Conservation (phyloP, 2,329 filamentous ascomycete species). For the Lachnellula willkommii region DNA sequence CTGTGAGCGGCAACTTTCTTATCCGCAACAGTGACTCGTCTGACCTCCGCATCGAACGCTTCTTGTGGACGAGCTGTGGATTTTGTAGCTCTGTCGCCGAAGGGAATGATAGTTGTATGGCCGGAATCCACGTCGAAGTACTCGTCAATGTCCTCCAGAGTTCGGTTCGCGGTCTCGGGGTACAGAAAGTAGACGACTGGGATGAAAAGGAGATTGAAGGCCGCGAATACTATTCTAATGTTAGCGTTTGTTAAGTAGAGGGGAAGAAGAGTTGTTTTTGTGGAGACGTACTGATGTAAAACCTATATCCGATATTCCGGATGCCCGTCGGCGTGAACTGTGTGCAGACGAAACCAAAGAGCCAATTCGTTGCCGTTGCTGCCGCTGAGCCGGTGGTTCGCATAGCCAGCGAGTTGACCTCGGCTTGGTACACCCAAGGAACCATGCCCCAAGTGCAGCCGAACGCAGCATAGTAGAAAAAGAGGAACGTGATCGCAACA, state of each 20-base stretch:
- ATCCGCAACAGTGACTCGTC: slow-evolving; percentile 9
- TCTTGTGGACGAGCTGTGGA: slow-evolving; percentile 17
- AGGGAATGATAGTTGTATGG: slow-evolving; percentile 11
- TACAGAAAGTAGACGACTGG: slow-evolving; percentile 26
- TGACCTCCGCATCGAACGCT: slow-evolving; percentile 13
- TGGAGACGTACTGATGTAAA: slow-evolving; percentile 39
- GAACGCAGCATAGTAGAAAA: slow-evolving; percentile 47
- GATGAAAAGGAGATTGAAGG: slow-evolving; percentile 38
- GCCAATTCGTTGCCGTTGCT: slow-evolving; percentile 30
- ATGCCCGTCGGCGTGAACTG: slow-evolving; percentile 33
- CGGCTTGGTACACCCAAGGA: slow-evolving; percentile 51
- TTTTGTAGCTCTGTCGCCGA: slow-evolving; percentile 13
- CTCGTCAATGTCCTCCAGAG: slow-evolving; percentile 25
- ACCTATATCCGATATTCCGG: slow-evolving; percentile 27
- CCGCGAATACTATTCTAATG: slow-evolving; percentile 43
- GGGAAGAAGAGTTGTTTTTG: not conserved
- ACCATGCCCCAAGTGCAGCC: slow-evolving; percentile 39
- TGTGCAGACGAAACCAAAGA: slow-evolving; percentile 26
- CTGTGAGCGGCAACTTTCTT: slow-evolving; percentile 1
- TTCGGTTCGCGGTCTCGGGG: slow-evolving; percentile 22
- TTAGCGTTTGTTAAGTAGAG: not conserved
- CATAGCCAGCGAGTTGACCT: slow-evolving; percentile 46
- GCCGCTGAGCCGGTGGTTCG: slow-evolving; percentile 52
- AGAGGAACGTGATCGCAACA: slow-evolving; percentile 31
- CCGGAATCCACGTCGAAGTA: slow-evolving; percentile 16